phyloP scores from a whole-genome alignment of 441 rosid species.

The Pelargonium exstipulatum region DNA sequence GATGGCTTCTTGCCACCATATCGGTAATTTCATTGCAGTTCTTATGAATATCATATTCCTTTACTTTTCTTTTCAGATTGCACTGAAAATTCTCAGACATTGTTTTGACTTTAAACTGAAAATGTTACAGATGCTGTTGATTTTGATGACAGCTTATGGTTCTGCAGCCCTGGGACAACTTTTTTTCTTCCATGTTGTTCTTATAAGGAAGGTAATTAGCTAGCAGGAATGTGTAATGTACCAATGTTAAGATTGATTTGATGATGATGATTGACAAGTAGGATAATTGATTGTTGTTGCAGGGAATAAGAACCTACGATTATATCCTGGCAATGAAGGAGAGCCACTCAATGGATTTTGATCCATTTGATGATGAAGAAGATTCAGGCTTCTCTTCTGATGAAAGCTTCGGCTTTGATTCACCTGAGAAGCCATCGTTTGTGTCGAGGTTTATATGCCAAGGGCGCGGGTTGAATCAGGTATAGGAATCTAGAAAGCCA shows the following conservation, averaged over 20 bases:
- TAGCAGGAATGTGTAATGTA: neutral
- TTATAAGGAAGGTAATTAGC: conserved; percentile 68
- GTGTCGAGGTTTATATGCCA: conserved; percentile 62
- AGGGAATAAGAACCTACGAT: conserved; percentile 98
- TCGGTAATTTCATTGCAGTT: conserved; percentile 37
- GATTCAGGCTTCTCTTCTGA: conserved; percentile 84
- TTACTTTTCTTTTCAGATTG: neutral
- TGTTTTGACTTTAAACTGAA: neutral
- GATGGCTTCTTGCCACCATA: conserved; percentile 70
- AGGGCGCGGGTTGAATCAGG: conserved; percentile 51
- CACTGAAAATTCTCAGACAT: neutral
- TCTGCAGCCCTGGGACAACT: conserved; percentile 97
- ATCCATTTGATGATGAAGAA: conserved; percentile 41
- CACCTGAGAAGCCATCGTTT: conserved; percentile 59
- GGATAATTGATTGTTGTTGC: conserved; percentile 15
- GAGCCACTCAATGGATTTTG: conserved; percentile 52
- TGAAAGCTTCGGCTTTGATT: conserved; percentile 63
- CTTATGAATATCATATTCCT: conserved; percentile 4
- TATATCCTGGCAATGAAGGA: conserved; percentile 92
- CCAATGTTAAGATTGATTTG: neutral
- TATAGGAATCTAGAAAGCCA: conserved; percentile 13
- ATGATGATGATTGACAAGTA: neutral
- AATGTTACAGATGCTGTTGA: conserved; percentile 56
- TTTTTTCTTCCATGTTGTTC: conserved; percentile 87
- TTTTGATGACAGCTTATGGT: conserved; percentile 70